Conservation (phyloP, 768 basidiomycete species). For the Suillus americanus region DNA sequence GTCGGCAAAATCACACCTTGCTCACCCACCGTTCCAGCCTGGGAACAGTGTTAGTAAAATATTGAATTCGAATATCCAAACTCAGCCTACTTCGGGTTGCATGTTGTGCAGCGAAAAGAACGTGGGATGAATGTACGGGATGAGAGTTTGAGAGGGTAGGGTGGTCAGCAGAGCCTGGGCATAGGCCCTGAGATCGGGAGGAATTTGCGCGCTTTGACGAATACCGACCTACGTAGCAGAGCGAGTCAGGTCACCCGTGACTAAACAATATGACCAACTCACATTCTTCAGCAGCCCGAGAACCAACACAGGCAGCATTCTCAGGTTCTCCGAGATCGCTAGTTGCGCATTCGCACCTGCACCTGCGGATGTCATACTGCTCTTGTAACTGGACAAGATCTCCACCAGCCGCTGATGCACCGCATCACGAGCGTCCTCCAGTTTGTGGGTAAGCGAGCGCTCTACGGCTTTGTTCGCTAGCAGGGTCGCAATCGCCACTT, state of each 20-base stretch:
- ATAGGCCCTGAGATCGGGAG: constrained; percentile 93
- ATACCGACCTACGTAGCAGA: constrained; percentile 69
- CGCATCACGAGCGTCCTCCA: constrained; percentile 89
- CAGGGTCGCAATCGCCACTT: constrained; percentile 80
- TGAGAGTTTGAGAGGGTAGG: constrained; percentile 83
- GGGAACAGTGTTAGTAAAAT: constrained; percentile 13
- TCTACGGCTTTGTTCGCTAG: constrained; percentile 94
- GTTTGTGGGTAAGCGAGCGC: constrained; percentile 75
- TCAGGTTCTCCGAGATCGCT: constrained; percentile 90
- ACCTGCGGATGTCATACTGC: constrained; percentile 92
- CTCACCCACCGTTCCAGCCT: constrained; percentile 93
- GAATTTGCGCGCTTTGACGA: constrained; percentile 95
- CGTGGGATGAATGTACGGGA: constrained; percentile 92
- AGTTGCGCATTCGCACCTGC: constrained; percentile 93
- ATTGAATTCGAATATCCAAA: neutral
- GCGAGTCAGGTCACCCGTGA: neutral
- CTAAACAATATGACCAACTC: constrained; percentile 23
- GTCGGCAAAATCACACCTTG: constrained; percentile 86
- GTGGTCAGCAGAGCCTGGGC: constrained; percentile 91
- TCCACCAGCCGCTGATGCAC: constrained; percentile 82
- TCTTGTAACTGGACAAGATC: constrained; percentile 86
- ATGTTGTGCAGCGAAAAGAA: constrained; percentile 98
- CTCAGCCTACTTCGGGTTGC: constrained; percentile 72
- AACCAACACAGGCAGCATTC: constrained; percentile 87
- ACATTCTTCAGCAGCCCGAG: constrained; percentile 95